Evolutionary conservation across 208 protist species (phyloP).

Genomic region (Acanthamoeba rhysodes): DNA sequence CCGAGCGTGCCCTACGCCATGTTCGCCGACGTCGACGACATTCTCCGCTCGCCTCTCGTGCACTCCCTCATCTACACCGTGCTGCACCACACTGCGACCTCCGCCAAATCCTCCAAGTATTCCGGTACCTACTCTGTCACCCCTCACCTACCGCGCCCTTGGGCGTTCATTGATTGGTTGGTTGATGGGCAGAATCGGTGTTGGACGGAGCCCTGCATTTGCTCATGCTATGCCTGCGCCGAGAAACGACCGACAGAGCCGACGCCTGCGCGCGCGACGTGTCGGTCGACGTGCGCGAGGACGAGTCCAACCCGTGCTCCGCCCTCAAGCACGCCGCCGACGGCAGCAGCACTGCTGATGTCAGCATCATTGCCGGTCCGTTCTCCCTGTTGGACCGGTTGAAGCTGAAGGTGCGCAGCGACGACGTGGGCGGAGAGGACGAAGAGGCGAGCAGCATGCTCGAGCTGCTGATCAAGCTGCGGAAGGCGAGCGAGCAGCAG

Average conservation of each 20-base stretch:
- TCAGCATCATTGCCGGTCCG: neutral
- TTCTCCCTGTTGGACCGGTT: neutral
- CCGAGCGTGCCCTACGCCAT: neutral
- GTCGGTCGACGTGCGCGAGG: neutral
- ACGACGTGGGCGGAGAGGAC: neutral
- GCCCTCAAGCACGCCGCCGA: neutral
- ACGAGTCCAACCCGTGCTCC: neutral
- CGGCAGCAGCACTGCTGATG: neutral
- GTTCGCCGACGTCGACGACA: conserved; percentile 24
- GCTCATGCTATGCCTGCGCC: conserved; percentile 38
- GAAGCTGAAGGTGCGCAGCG: neutral
- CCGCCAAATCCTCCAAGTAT: neutral
- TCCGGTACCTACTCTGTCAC: neutral
- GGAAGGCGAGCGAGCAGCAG: conserved; percentile 10
- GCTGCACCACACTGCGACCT: neutral
- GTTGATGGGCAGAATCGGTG: neutral
- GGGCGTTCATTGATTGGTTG: neutral
- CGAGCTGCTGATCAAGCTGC: conserved; percentile 1
- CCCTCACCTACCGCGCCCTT: neutral
- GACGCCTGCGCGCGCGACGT: neutral
- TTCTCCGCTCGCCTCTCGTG: conserved; percentile 19
- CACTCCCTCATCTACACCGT: conserved; percentile 41
- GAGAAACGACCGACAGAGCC: neutral
- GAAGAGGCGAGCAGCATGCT: neutral
- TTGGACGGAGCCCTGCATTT: conserved; percentile 13